phyloP scores from a whole-genome alignment of 305 asterid genomes.

The Solanum hybrid region DNA sequence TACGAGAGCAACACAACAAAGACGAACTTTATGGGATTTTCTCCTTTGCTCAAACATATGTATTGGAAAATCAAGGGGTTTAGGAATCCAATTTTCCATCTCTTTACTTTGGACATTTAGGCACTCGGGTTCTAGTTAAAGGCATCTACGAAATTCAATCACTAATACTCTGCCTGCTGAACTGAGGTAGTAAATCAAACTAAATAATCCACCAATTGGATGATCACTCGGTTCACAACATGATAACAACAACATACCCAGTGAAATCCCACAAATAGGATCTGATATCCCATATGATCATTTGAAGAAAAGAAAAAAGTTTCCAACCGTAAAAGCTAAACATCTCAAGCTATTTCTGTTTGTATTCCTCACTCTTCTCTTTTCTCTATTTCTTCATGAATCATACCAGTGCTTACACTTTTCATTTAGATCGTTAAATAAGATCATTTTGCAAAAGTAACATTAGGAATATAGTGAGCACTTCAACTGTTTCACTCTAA shows the following conservation, averaged over 20 bases:
- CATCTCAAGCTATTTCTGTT: neutral
- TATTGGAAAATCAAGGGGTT: neutral
- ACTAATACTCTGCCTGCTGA: neutral
- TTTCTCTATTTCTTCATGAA: neutral
- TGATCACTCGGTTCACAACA: neutral
- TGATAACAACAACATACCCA: neutral
- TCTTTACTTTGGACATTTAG: neutral
- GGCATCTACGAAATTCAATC: neutral
- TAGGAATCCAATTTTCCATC: neutral
- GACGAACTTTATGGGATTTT: neutral
- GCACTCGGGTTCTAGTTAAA: neutral
- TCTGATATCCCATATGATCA: neutral
- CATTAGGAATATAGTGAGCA: neutral
- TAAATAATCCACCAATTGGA: neutral
- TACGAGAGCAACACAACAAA: neutral
- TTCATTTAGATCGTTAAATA: neutral
- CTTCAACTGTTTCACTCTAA: neutral
- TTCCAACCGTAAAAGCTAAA: neutral
- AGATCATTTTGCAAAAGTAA: neutral
- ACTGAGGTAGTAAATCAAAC: neutral
- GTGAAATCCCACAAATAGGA: neutral
- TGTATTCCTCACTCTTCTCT: neutral
- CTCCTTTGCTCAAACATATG: neutral
- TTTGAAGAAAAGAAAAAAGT: neutral
- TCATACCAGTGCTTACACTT: neutral